These are phyloP conservation scores for Lentinula detonsa DNA, from an alignment of 768 basidiomycete species.

Conservation along the genomic window DNA sequence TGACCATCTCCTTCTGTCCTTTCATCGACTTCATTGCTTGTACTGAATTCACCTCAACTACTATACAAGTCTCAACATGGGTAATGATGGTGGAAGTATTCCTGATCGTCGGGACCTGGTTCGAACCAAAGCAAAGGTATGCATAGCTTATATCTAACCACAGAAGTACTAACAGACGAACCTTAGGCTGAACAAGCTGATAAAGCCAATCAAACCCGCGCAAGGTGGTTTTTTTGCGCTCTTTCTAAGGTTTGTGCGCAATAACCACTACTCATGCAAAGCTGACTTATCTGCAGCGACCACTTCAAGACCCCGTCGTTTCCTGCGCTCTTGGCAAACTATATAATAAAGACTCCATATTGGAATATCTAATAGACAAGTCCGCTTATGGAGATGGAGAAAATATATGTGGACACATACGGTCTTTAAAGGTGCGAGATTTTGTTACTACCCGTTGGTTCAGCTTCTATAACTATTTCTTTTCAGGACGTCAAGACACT, in stretches of 20 bases:
- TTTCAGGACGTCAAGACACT: slow-evolving; percentile 80
- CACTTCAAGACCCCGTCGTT: slow-evolving; percentile 85
- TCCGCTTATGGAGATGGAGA: slow-evolving; percentile 86
- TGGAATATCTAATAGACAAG: slow-evolving; percentile 85
- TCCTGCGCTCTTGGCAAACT: slow-evolving; percentile 90
- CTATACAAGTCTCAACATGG: slow-evolving; percentile 39
- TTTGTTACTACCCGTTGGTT: neutral
- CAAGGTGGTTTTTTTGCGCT: slow-evolving; percentile 90
- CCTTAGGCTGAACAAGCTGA: slow-evolving; percentile 78
- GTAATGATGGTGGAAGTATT: slow-evolving; percentile 87
- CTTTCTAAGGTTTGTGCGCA: slow-evolving; percentile 66
- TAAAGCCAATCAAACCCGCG: slow-evolving; percentile 83
- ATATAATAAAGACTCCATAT: slow-evolving; percentile 92
- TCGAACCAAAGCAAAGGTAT: slow-evolving; percentile 62
- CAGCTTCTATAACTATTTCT: neutral
- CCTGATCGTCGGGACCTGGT: slow-evolving; percentile 81
- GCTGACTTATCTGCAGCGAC: slow-evolving; percentile 39
- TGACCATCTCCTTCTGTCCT: neutral
- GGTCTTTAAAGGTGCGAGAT: slow-evolving; percentile 74
- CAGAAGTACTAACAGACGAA: neutral
- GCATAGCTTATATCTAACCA: neutral
- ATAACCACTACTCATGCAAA: neutral
- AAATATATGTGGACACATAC: slow-evolving; percentile 87
- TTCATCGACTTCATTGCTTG: neutral
- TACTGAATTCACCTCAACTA: neutral